Evolutionary conservation across 1,284 basidiomycete genomes (phyloP).

Genomic region (Ganoderma leucocontextum): DNA sequence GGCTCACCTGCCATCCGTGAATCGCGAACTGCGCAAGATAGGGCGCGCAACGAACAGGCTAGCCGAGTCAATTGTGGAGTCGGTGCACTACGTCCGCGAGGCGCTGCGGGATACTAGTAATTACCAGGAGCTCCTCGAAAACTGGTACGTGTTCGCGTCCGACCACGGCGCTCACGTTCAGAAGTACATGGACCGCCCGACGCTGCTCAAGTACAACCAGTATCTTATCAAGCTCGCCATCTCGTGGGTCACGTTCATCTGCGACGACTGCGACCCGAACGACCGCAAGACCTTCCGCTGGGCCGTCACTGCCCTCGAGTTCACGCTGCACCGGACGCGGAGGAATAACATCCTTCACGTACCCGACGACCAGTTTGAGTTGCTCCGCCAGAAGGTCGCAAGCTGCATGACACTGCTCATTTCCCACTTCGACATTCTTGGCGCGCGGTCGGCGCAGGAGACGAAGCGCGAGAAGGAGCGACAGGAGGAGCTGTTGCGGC

Average conservation of each 20-base stretch:
- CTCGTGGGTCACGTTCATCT: constrained; percentile 98
- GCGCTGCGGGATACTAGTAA: constrained; percentile 69
- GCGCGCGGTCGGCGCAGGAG: constrained; percentile 88
- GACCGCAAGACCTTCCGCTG: constrained; percentile 98
- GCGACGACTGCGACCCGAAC: constrained; percentile 96
- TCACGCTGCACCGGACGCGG: constrained; percentile 90
- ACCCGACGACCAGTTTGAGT: constrained; percentile 88
- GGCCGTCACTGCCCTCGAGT: constrained; percentile 97
- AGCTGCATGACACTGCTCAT: constrained; percentile 97
- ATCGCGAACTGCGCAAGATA: constrained; percentile 92
- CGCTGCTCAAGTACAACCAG: constrained; percentile 81
- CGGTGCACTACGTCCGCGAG: constrained; percentile 83
- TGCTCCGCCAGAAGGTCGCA: constrained; percentile 92
- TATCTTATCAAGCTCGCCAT: constrained; percentile 90
- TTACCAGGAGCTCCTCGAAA: constrained; percentile 91
- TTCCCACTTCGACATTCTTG: constrained; percentile 97
- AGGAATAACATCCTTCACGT: constrained; percentile 92
- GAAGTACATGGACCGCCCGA: constrained; percentile 83
- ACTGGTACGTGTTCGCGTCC: constrained; percentile 97
- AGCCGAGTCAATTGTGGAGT: constrained; percentile 93
- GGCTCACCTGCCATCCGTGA: constrained; percentile 91
- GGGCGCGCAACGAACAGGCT: constrained; percentile 88
- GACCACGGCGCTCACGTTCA: constrained; percentile 92
- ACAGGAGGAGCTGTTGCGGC: constrained; percentile 75
- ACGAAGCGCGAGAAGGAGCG: constrained; percentile 91